phyloP scores from a whole-genome alignment of 2,329 filamentous ascomycete genomes.

The Botrytis paeoniae region DNA sequence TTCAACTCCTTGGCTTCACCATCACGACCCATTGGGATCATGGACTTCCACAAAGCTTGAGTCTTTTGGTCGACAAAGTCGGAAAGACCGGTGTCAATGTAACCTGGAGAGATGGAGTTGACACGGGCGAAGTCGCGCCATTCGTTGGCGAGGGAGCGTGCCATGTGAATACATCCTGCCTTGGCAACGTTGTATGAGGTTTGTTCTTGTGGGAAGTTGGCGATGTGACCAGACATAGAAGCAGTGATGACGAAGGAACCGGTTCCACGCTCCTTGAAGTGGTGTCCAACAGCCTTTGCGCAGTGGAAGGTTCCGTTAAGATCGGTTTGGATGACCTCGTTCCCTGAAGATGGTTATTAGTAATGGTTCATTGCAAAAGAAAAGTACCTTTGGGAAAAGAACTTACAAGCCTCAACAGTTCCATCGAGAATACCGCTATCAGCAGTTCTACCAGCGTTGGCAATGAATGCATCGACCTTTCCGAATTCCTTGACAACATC shows the following conservation, averaged over 20 bases:
- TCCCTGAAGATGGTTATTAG: conserved; percentile 38
- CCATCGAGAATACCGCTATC: conserved; percentile 66
- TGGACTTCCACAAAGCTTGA: conserved; percentile 56
- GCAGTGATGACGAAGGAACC: conserved; percentile 65
- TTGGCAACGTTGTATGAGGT: conserved; percentile 64
- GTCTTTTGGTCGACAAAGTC: conserved; percentile 60
- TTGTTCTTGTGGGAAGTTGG: conserved; percentile 61
- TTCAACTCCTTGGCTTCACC: conserved; percentile 62
- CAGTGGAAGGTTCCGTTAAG: conserved; percentile 64
- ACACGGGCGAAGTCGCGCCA: conserved; percentile 68
- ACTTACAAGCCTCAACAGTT: conserved; percentile 57
- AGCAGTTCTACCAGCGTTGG: conserved; percentile 69
- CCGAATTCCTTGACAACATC: conserved; percentile 67
- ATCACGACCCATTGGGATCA: conserved; percentile 58
- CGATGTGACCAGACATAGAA: conserved; percentile 57
- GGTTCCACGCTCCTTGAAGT: conserved; percentile 64
- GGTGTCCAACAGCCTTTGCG: conserved; percentile 63
- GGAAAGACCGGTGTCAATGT: conserved; percentile 62
- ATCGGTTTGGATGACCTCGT: conserved; percentile 62
- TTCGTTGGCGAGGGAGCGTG: conserved; percentile 63
- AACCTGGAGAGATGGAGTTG: conserved; percentile 66
- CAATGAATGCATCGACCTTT: conserved; percentile 64
- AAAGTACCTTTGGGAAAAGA: background rate
- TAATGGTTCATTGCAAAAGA: background rate
- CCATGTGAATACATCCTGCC: conserved; percentile 64